A percentile compares a stretch with the other conserved stretches of the same genome.
These are phyloP conservation scores for Tolypocladium endophyticum DNA, from an alignment of 2,329 filamentous ascomycete genomes.

Conservation along the genomic window DNA sequence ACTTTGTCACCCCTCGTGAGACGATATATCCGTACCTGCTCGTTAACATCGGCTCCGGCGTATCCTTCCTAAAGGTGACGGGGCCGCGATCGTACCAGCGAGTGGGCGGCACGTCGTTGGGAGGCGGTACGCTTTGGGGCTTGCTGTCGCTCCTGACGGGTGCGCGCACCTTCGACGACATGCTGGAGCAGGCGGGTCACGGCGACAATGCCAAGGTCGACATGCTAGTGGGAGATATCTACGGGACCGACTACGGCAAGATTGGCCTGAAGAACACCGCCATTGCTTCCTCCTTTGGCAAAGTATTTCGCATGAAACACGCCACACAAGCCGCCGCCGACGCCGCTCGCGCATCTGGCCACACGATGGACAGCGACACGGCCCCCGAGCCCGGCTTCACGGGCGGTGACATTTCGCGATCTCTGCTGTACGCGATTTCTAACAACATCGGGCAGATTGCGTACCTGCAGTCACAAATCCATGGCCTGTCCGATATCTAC, in stretches of 20 bases:
- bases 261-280: slow-evolving; percentile 93
- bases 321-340: slow-evolving; percentile 69
- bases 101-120: slow-evolving; percentile 88
- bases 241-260: slow-evolving; percentile 90
- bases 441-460: slow-evolving; percentile 99
- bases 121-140: slow-evolving; percentile 96
- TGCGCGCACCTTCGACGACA: slow-evolving; percentile 93
- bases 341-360: slow-evolving; percentile 67
- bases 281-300: slow-evolving; percentile 93
- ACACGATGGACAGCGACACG: slow-evolving; percentile 35
- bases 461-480: slow-evolving; percentile 93
- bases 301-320: slow-evolving; percentile 88
- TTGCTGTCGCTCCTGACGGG: slow-evolving; percentile 84
- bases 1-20: slow-evolving; percentile 71
- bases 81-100: slow-evolving; percentile 78
- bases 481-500: slow-evolving; percentile 85
- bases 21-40: slow-evolving; percentile 90
- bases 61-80: slow-evolving; percentile 94
- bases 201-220: slow-evolving; percentile 92
- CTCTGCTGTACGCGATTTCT: slow-evolving; percentile 85
- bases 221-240: slow-evolving; percentile 96
- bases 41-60: slow-evolving; percentile 95
- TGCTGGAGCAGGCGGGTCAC: slow-evolving; percentile 81
- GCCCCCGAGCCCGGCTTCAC: slow-evolving; percentile 43
- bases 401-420: slow-evolving; percentile 77